Evolutionary conservation across 2,329 filamentous ascomycete genomes (phyloP), one percentile per base, ranked within the genome.

Genomic region (Polytolypa hystricis): DNA sequence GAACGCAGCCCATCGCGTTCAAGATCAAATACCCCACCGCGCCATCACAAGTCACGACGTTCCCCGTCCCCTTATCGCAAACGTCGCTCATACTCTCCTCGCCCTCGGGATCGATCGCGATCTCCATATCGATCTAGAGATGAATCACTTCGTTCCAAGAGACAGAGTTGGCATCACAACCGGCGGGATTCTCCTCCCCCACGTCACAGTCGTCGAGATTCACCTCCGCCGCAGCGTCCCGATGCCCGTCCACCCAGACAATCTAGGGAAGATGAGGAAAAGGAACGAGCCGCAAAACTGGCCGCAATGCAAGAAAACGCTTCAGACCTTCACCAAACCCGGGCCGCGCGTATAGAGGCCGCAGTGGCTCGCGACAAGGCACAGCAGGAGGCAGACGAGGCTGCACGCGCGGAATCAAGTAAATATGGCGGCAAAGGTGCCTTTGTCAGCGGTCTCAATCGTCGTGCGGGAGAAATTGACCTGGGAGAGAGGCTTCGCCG

Each of bases 291-390:
- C 9, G 70, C 71, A 15, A 81, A 76, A 54, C 57, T 84, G 17
- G 79, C 77, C 8, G 77, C 74, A 2, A 84, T 84, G 80, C 80
- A 83, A 54, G 68, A 72, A 14, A 76, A 76, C 17, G 80, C 80
- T 4, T 70, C 70, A 1, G 73, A 79, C 4, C 64, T 91, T 20
- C 81, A 87, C 47, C 55, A 65, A 14, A 76, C 81, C 46, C 76
- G 84, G 19, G 70, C 74, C 44, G 69, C 70, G 39, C 72, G 84
- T 14, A 61, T 91, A 5, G 73, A 73, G 0, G 73, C 73, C 1
- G 59, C 84, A 11, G 79, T 75, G 25, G 73, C 75, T 46, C 69
- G 68, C 39, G 84, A 91, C 46, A 69, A 70, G 30, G 64, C 62
- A 5, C 73, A 74, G 26, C 67, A 70, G 7, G 77, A 83, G 35